phyloP scores from a whole-genome alignment of 108 stramenopile genomes.

The Stephanodiscus triporus region DNA sequence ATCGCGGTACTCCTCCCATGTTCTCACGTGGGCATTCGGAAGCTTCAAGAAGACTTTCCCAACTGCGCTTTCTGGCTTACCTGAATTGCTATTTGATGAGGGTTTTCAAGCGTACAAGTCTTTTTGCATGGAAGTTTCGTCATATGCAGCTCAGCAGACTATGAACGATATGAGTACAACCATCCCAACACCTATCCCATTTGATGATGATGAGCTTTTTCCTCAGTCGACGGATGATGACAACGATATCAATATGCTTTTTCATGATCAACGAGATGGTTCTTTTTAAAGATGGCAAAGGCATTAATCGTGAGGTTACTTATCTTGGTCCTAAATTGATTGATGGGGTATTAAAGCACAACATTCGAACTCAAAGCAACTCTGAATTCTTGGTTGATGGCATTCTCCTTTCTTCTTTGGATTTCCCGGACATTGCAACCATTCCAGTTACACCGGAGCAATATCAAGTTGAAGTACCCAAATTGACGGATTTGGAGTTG shows the following conservation, averaged over 20 bases:
- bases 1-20: not conserved
- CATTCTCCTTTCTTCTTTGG: not conserved
- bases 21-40: not conserved
- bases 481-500: constrained; percentile 4
- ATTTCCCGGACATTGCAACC: not conserved
- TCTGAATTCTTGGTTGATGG: not conserved
- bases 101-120: not conserved
- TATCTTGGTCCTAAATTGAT: not conserved
- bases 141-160: not conserved
- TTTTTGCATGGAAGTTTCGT: not conserved
- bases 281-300: not conserved
- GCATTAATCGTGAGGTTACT: not conserved
- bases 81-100: constrained; percentile 5
- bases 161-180: too few species aligned
- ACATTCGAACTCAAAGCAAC: not conserved
- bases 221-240: not conserved
- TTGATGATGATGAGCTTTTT: not conserved
- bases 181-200: too few species aligned
- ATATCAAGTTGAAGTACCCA: constrained; percentile 7
- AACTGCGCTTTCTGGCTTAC: not conserved
- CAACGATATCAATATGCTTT: not conserved
- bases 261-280: not conserved
- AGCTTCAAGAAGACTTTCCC: constrained; percentile 2
- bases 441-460: not conserved
- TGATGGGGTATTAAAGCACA: not conserved